Evolutionary conservation across 495 filamentous ascomycete genomes (phyloP).

Genomic region (Xylaria cubensis): DNA sequence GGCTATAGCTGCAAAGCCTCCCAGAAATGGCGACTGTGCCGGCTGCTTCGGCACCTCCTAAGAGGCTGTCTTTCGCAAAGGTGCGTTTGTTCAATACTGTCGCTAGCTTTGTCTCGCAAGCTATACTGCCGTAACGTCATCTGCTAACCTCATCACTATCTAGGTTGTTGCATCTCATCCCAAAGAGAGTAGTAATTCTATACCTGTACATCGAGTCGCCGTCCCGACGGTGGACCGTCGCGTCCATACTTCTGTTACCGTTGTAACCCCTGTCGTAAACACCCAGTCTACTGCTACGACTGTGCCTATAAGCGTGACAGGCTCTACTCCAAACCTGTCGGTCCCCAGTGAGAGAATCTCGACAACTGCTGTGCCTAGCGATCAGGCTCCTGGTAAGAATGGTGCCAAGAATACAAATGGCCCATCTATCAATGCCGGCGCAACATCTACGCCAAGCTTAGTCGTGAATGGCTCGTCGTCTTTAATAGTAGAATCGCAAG

Average conservation of each 20-base stretch:
- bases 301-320: constrained; percentile 24
- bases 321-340: constrained; percentile 31
- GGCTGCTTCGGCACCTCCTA: constrained; percentile 48
- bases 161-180: constrained; percentile 63
- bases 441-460: constrained; percentile 51
- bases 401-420: constrained; percentile 49
- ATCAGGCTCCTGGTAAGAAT: constrained; percentile 30
- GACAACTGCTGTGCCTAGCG: background rate
- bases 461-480: constrained; percentile 58
- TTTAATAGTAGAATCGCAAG: constrained; percentile 39
- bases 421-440: constrained; percentile 29
- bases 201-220: constrained; percentile 39
- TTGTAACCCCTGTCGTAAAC: constrained; percentile 25
- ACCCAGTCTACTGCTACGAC: constrained; percentile 26
- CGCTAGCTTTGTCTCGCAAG: background rate
- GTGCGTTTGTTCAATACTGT: constrained; percentile 47
- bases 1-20: constrained; percentile 26
- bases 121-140: background rate
- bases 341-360: constrained; percentile 2
- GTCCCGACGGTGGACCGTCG: constrained; percentile 40
- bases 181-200: constrained; percentile 49
- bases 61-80: constrained; percentile 64
- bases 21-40: constrained; percentile 48
- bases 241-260: constrained; percentile 28
- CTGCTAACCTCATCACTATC: constrained; percentile 5